phyloP scores from a whole-genome alignment of 371 early-diverging fungal species.

The Syncephalis fuscata region DNA sequence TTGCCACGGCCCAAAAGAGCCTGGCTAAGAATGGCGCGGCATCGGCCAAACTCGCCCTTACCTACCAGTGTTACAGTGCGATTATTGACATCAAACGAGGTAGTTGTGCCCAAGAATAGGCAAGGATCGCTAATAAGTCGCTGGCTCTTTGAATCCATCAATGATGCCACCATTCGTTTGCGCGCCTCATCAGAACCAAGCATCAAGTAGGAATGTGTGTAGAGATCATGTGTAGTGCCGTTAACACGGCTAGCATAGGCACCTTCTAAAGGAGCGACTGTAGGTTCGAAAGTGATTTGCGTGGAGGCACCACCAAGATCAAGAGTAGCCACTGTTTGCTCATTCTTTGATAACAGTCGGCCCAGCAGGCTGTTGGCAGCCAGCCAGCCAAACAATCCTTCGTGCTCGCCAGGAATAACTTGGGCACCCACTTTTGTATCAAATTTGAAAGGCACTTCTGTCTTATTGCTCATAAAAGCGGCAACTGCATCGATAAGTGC shows the following conservation, averaged over 20 bases:
- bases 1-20: neutral
- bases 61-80: neutral
- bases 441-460: slow-evolving; percentile 14
- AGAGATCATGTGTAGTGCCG: slow-evolving; percentile 23
- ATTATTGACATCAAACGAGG: neutral
- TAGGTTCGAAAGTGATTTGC: slow-evolving; percentile 70
- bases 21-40: neutral
- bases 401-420: slow-evolving; percentile 80
- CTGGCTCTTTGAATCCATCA: too few species aligned
- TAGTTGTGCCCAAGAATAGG: too few species aligned
- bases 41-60: neutral
- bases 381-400: slow-evolving; percentile 90
- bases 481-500: slow-evolving; percentile 34
- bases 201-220: slow-evolving; percentile 80
- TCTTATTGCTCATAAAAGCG: slow-evolving; percentile 1
- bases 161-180: slow-evolving; percentile 29
- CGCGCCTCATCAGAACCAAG: slow-evolving; percentile 90
- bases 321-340: slow-evolving; percentile 64
- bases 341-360: neutral
- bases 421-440: slow-evolving; percentile 41
- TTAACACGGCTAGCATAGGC: slow-evolving; percentile 25
- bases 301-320: slow-evolving; percentile 83
- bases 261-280: slow-evolving; percentile 1
- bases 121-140: too few species aligned
- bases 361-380: slow-evolving; percentile 79